Evolutionary conservation across 2,329 filamentous ascomycete species (phyloP), one percentile per base, ranked within the genome.

Genomic region (Neophaeococcomyces aloes): DNA sequence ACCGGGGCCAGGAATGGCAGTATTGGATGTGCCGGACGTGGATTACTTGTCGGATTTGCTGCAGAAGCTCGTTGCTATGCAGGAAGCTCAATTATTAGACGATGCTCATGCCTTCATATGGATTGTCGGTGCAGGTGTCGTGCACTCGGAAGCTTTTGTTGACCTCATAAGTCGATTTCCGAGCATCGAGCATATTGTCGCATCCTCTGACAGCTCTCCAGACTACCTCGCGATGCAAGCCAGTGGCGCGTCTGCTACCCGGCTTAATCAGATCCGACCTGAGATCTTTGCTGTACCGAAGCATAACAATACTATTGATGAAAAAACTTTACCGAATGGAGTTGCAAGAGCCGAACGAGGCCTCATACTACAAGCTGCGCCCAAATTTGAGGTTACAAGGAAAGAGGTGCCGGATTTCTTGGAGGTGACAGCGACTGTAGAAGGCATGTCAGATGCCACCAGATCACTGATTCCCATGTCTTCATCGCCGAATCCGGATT

Each of bases 161-260:
- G 64, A 73, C 2, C 94, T 94, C 58, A 85, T 93, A 62, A 56
- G 71, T 21, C 69, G 74, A 29, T 74, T 77, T 51, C 60, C 68
- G 2, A 57, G 75, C 13, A 62, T 84, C 29, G 74, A 82, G 59
- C 91, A 98, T 61, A 68, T 89, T 34, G 71, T 98, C 13, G 84
- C 86, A 14, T 81, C 86, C 1, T 63, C 73, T 2, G 86, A 94
- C 40, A 72, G 72, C 37, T 85, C 78, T 52, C 76, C 86, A 2
- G 89, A 96, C 60, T 77, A 79, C 56, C 68, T 95, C 29, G 65
- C 81, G 0, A 70, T 91, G 48, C 72, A 81, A 46, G 81, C 80
- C 11, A 72, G 77, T 2, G 79, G 83, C 0, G 64, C 68, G 14
- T 76, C 86, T 42, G 74, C 81, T 4, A 75, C 82, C 29, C 78